Conservation (phyloP, 2,329 filamentous ascomycete genomes). For the Fusarium sp. region DNA sequence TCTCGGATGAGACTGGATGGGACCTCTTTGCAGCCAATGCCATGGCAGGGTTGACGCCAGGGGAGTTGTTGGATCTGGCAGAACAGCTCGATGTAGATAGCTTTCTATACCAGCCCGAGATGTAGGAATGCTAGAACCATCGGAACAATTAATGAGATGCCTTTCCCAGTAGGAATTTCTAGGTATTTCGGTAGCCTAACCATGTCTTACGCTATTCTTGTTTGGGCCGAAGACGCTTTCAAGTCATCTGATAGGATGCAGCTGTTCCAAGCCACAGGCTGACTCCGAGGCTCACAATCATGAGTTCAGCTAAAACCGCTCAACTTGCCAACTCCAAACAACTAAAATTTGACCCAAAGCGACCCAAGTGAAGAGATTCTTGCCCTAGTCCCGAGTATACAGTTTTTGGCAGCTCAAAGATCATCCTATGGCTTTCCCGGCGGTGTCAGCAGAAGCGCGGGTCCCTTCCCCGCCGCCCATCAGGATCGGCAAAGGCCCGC, state of each 20-base stretch:
- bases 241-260: neutral
- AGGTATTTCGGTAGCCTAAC: no score
- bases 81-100: constrained; percentile 44
- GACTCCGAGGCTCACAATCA: neutral
- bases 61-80: constrained; percentile 45
- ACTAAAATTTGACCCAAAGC: rapidly evolving
- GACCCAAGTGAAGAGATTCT: rapidly evolving
- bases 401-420: neutral
- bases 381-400: rapidly evolving
- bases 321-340: neutral
- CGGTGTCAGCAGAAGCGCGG: neutral
- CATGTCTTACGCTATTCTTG: no score
- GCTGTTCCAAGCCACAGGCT: neutral
- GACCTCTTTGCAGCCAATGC: constrained; percentile 46
- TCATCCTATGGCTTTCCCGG: neutral
- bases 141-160: neutral
- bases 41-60: constrained; percentile 45
- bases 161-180: no score
- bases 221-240: neutral
- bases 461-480: neutral
- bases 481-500: neutral
- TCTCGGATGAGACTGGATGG: constrained; percentile 40
- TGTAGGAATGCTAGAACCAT: neutral
- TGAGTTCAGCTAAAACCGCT: neutral
- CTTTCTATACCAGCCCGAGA: constrained; percentile 33